phyloP scores from a whole-genome alignment of 2,329 filamentous ascomycete species.

The Chaetomium strumarium region DNA sequence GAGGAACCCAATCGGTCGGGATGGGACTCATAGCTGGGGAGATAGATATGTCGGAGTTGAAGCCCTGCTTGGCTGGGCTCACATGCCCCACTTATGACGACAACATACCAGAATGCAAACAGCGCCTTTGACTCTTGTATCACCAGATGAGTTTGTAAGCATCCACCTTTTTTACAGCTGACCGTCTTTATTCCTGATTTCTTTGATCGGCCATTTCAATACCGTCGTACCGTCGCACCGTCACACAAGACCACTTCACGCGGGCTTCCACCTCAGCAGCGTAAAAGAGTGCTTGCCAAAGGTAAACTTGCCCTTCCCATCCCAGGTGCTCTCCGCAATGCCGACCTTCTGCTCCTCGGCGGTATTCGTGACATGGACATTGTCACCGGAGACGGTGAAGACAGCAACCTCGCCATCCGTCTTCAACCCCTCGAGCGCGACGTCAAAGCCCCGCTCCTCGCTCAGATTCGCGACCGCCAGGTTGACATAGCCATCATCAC shows the following conservation, averaged over 20 bases:
- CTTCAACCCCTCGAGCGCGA: conserved; percentile 51
- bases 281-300: conserved; percentile 69
- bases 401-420: conserved; percentile 25
- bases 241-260: too few species aligned
- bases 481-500: conserved; percentile 53
- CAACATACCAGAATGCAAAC: too few species aligned
- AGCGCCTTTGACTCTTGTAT: too few species aligned
- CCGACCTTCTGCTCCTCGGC: conserved; percentile 52
- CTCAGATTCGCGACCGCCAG: conserved; percentile 69
- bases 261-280: conserved; percentile 42
- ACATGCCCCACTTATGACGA: too few species aligned
- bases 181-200: too few species aligned
- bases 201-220: too few species aligned
- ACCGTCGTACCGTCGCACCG: too few species aligned
- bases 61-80: too few species aligned
- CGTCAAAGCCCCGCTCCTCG: conserved; percentile 53
- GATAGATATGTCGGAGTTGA: neutral
- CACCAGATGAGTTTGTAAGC: too few species aligned
- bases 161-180: too few species aligned
- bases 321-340: conserved; percentile 50
- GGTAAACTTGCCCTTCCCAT: conserved; percentile 53
- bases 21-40: neutral
- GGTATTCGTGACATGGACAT: conserved; percentile 56
- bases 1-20: too few species aligned
- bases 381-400: conserved; percentile 29